Conservation (phyloP, 768 basidiomycete genomes). For the Mycena filopes region DNA sequence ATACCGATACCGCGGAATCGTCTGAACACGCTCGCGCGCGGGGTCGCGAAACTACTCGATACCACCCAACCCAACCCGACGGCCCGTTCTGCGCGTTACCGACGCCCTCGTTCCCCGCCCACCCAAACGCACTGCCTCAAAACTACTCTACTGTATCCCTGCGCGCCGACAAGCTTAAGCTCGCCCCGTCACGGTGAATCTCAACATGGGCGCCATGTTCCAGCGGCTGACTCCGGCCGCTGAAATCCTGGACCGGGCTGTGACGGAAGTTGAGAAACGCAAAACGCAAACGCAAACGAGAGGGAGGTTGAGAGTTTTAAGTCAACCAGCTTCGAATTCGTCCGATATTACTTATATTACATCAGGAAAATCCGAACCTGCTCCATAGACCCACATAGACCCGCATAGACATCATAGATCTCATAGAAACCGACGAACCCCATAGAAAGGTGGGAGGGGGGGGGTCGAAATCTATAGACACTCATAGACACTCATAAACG, state of each 20-base stretch:
- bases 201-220: conserved; percentile 4
- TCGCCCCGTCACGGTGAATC: background rate
- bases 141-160: background rate
- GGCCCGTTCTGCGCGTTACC: conserved; percentile 7
- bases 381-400: too few species aligned
- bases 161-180: background rate
- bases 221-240: background rate
- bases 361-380: too few species aligned
- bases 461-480: too few species aligned
- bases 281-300: background rate
- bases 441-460: too few species aligned
- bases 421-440: too few species aligned
- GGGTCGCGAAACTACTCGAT: background rate
- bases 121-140: background rate
- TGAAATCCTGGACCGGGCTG: background rate
- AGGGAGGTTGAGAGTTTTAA: too few species aligned
- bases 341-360: too few species aligned
- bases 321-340: too few species aligned
- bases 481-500: too few species aligned
- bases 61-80: background rate
- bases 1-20: background rate
- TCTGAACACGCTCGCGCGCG: background rate
- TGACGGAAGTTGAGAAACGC: too few species aligned
- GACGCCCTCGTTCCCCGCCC: conserved; percentile 12
- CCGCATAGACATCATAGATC: too few species aligned